phyloP scores from a whole-genome alignment of 2,329 filamentous ascomycete species.

The Beauveria sp. region DNA sequence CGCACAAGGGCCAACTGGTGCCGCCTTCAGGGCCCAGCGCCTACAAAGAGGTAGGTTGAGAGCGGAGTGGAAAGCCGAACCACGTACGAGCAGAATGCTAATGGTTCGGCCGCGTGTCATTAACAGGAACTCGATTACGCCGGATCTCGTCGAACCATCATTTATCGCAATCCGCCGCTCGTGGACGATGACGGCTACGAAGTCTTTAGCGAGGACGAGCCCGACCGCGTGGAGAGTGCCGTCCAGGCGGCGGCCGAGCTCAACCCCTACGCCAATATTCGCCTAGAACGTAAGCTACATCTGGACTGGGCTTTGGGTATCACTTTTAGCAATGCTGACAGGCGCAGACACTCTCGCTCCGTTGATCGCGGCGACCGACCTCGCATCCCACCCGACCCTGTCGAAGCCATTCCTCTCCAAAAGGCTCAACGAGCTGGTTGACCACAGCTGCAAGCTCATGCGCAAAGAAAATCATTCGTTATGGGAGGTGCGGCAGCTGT shows the following conservation, averaged over 20 bases:
- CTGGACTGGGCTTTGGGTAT: background rate
- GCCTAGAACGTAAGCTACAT: constrained; percentile 55
- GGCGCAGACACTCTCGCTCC: constrained; percentile 63
- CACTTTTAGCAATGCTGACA: constrained; percentile 19
- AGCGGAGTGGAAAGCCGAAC: background rate
- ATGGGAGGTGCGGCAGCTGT: constrained; percentile 66
- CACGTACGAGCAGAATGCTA: background rate
- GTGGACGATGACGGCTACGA: constrained; percentile 74
- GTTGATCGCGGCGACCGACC: constrained; percentile 64
- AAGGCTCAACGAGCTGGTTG: constrained; percentile 63
- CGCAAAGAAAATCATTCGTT: constrained; percentile 67
- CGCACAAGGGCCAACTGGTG: constrained; percentile 62
- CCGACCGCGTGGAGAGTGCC: constrained; percentile 54
- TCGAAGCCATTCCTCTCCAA: constrained; percentile 68
- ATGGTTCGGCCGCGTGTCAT: background rate
- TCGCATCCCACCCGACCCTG: constrained; percentile 66
- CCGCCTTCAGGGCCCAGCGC: constrained; percentile 57
- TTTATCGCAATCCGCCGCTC: constrained; percentile 64
- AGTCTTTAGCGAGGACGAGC: constrained; percentile 64
- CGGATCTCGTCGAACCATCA: constrained; percentile 64
- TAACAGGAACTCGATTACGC: constrained; percentile 62
- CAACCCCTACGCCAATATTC: constrained; percentile 67
- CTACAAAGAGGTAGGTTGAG: constrained; percentile 58
- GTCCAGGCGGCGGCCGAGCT: constrained; percentile 57
- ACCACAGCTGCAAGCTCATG: constrained; percentile 62